These are phyloP conservation scores for Phanerochaete carnosa DNA, from an alignment of 768 basidiomycete genomes.

Conservation along the genomic window DNA sequence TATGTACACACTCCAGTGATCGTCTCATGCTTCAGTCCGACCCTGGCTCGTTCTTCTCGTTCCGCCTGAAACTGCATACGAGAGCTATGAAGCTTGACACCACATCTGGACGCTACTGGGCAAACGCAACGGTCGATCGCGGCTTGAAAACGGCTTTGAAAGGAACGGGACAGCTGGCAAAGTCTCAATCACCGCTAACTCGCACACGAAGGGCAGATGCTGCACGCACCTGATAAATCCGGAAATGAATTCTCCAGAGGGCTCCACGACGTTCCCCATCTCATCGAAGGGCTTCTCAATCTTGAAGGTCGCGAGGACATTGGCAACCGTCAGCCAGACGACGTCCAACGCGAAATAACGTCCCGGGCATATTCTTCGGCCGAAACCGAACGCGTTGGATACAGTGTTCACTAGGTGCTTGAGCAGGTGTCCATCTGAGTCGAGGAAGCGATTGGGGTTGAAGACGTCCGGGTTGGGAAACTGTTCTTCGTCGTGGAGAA, in stretches of 20 bases:
- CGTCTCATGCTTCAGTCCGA: no score
- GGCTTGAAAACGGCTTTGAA: neutral
- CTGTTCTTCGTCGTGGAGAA: neutral
- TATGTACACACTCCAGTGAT: no score
- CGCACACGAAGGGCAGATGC: neutral
- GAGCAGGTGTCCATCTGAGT: neutral
- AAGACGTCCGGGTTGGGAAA: neutral
- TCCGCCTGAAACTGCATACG: no score
- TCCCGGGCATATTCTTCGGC: conserved; percentile 15
- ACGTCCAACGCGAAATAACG: conserved; percentile 12
- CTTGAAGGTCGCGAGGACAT: conserved; percentile 2
- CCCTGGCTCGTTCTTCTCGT: no score
- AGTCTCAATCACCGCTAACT: neutral
- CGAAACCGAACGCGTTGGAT: conserved; percentile 3
- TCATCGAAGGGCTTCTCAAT: conserved; percentile 6
- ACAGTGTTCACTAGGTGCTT: neutral
- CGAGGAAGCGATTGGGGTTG: neutral
- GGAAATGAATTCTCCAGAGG: neutral
- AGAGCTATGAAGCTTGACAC: no score
- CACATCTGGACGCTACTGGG: no score
- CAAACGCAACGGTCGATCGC: no score
- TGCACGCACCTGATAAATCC: neutral
- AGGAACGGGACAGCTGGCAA: neutral
- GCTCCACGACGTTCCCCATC: neutral
- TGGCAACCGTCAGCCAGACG: conserved; percentile 12